Percentiles rank a stretch among this genome's conserved stretches.
phyloP scores from a whole-genome alignment of 1,284 basidiomycete genomes.

The Volvariella volvacea region DNA sequence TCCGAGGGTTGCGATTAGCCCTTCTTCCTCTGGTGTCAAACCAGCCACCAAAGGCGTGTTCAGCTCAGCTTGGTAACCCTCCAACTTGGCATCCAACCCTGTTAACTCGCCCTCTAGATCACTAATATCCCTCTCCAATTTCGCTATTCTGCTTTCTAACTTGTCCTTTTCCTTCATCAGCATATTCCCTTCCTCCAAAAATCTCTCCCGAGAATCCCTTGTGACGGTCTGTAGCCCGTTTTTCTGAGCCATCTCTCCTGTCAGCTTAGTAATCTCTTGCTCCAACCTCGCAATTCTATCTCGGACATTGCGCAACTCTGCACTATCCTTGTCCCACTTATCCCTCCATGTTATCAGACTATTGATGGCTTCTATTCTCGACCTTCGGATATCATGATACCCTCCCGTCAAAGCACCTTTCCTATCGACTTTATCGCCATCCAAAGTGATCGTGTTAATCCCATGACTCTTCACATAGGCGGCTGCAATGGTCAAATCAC shows the following conservation, averaged over 20 bases:
- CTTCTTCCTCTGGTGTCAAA: conserved; percentile 70
- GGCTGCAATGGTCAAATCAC: conserved; percentile 86
- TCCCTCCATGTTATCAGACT: conserved; percentile 72
- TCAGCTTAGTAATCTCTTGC: conserved; percentile 78
- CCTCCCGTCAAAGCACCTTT: conserved; percentile 96
- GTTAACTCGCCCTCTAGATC: conserved; percentile 71
- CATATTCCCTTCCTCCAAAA: conserved; percentile 58
- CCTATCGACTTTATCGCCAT: conserved; percentile 96
- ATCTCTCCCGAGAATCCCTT: conserved; percentile 60
- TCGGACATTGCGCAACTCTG: conserved; percentile 70
- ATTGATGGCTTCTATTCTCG: conserved; percentile 85
- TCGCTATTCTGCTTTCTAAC: conserved; percentile 52
- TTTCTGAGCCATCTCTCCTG: conserved; percentile 71
- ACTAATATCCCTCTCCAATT: conserved; percentile 62
- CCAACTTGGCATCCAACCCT: conserved; percentile 50
- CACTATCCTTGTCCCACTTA: conserved; percentile 65
- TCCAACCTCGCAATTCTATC: conserved; percentile 66
- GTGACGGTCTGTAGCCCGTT: conserved; percentile 70
- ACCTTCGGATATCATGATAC: conserved; percentile 88
- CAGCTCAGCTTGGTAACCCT: conserved; percentile 70
- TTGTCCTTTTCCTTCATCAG: conserved; percentile 71
- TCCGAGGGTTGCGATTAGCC: conserved; percentile 62
- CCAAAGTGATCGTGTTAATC: conserved; percentile 95
- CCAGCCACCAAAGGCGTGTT: conserved; percentile 70
- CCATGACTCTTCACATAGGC: conserved; percentile 93